These are phyloP conservation scores for Aspergillus sp. DNA, from an alignment of 2,329 filamentous ascomycete genomes.

Conservation along the genomic window DNA sequence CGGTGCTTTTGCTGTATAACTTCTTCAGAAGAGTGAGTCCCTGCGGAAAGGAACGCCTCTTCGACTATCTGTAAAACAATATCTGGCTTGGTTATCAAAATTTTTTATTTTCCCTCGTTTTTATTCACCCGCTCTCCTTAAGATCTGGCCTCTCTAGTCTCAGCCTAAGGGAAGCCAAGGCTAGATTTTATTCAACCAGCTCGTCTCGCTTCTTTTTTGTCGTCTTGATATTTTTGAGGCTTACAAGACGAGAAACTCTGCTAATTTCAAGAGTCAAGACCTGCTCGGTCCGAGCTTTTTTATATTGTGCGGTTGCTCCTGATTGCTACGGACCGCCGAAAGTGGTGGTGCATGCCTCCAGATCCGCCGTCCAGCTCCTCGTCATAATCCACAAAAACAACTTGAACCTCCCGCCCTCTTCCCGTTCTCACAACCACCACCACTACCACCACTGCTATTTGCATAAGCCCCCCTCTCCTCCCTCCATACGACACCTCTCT, in stretches of 20 bases:
- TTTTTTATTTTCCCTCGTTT: background rate
- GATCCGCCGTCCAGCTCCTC: conserved; percentile 22
- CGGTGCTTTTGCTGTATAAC: background rate
- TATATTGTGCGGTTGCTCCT: background rate
- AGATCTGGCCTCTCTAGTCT: background rate
- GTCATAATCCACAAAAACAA: conserved; percentile 43
- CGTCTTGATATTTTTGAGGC: background rate
- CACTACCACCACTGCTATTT: background rate
- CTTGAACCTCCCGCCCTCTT: conserved; percentile 26
- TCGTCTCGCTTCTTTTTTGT: background rate
- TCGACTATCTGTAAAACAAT: background rate
- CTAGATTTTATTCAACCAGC: background rate
- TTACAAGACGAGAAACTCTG: background rate
- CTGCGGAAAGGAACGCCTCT: background rate
- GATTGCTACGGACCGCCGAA: background rate
- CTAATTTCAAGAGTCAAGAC: background rate
- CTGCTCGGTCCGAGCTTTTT: background rate
- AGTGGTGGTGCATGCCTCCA: conserved; percentile 3
- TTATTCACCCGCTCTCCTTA: background rate
- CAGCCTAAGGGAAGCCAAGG: conserved; percentile 2
- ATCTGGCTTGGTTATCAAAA: background rate
- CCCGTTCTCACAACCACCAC: background rate
- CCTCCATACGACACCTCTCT: conserved; percentile 24
- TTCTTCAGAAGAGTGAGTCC: background rate
- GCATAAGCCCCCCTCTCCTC: conserved; percentile 7